A percentile compares a stretch with the other conserved stretches of the same genome.
Evolutionary conservation across 495 filamentous ascomycete genomes (phyloP).

Genomic region (Lophiotrema nucula): DNA sequence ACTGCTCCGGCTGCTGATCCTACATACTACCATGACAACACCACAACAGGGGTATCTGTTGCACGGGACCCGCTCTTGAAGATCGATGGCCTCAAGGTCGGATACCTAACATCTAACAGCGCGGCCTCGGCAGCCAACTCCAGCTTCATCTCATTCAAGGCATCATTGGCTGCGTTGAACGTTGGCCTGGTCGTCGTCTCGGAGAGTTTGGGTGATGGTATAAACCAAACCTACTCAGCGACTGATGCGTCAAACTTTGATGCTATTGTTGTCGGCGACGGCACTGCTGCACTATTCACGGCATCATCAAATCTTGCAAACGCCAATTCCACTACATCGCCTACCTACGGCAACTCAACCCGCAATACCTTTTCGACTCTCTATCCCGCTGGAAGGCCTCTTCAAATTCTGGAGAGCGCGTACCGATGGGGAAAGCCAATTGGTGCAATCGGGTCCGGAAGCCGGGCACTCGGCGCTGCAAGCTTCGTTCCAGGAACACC

Average conservation of each 20-base stretch:
- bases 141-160: constrained; percentile 44
- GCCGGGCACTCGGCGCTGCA: constrained; percentile 46
- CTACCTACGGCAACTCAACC: constrained; percentile 41
- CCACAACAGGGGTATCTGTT: constrained; percentile 60
- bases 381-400: constrained; percentile 62
- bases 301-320: background rate
- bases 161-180: constrained; percentile 47
- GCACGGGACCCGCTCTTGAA: constrained; percentile 57
- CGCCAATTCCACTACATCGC: background rate
- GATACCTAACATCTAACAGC: constrained; percentile 54
- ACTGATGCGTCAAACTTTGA: constrained; percentile 73
- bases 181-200: constrained; percentile 62
- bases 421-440: constrained; percentile 75
- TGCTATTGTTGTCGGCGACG: constrained; percentile 61
- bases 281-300: constrained; percentile 50
- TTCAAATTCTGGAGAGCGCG: constrained; percentile 63
- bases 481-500: constrained; percentile 42
- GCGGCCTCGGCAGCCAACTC: constrained; percentile 1
- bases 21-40: constrained; percentile 70
- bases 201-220: constrained; percentile 55
- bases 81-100: constrained; percentile 65
- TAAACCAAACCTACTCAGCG: constrained; percentile 68
- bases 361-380: constrained; percentile 37
- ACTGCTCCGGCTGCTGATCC: constrained; percentile 50
- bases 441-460: constrained; percentile 55